Conservation (phyloP, 192 early-diverging fungal genomes). For the Mortierella antarctica region DNA sequence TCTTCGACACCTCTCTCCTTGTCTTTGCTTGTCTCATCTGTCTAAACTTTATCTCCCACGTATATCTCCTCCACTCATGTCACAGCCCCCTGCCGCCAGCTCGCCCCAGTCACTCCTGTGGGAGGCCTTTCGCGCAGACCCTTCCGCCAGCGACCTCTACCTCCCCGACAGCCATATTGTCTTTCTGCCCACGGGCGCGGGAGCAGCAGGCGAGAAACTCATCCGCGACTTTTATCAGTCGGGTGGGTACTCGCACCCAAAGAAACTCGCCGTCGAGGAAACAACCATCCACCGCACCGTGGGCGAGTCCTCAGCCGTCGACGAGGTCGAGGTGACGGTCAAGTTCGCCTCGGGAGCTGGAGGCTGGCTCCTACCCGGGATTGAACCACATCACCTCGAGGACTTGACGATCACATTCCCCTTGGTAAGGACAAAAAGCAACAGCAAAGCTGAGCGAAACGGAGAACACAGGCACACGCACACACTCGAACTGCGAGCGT, state of each 20-base stretch:
- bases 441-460: neutral
- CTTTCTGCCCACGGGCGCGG: slow-evolving; percentile 41
- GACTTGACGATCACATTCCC: slow-evolving; percentile 51
- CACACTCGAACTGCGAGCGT: neutral
- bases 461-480: neutral
- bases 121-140: slow-evolving; percentile 38
- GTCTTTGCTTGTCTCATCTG: neutral
- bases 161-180: slow-evolving; percentile 33
- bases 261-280: slow-evolving; percentile 47
- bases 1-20: neutral
- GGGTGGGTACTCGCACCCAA: slow-evolving; percentile 34
- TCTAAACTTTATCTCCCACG: neutral
- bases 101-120: slow-evolving; percentile 18
- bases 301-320: slow-evolving; percentile 51
- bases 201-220: slow-evolving; percentile 26
- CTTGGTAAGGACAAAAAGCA: slow-evolving; percentile 29
- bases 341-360: slow-evolving; percentile 55
- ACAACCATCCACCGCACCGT: slow-evolving; percentile 47
- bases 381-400: slow-evolving; percentile 51
- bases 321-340: slow-evolving; percentile 57
- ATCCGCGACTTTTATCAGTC: slow-evolving; percentile 29
- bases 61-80: slow-evolving; percentile 1
- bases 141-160: slow-evolving; percentile 22
- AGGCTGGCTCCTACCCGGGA: slow-evolving; percentile 53
- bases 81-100: neutral